These are phyloP conservation scores for Suillus spraguei DNA, from an alignment of 768 basidiomycete genomes.

Conservation along the genomic window DNA sequence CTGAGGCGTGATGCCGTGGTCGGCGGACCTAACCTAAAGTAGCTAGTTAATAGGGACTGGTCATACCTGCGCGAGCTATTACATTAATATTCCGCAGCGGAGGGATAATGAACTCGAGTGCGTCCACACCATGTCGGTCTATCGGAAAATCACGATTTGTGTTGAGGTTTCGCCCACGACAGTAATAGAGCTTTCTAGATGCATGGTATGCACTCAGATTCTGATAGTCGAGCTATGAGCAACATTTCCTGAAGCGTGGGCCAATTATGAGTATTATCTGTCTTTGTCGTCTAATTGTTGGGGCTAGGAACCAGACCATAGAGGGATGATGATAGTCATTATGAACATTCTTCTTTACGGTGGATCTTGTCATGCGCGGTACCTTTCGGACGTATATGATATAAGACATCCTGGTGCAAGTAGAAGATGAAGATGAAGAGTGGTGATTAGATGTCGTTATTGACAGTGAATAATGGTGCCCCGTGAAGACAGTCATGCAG, in stretches of 20 bases:
- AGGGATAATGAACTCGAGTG: not conserved
- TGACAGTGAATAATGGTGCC: not conserved
- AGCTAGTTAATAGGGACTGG: not conserved
- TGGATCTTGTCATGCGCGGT: not conserved
- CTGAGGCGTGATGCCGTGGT: slow-evolving; percentile 11
- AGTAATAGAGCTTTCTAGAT: not conserved
- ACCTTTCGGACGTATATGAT: not conserved
- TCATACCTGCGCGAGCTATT: not conserved
- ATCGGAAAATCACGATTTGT: not conserved
- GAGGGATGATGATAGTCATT: not conserved
- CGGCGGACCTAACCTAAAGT: slow-evolving; percentile 12
- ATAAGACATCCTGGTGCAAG: not conserved
- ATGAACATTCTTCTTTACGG: not conserved
- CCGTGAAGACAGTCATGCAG: not conserved
- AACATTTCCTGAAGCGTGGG: not conserved
- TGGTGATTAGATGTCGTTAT: not conserved
- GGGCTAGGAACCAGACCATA: not conserved
- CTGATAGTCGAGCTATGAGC: not conserved
- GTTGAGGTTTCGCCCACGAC: not conserved
- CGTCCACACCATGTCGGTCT: not conserved
- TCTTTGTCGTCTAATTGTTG: not conserved
- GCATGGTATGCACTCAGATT: not conserved
- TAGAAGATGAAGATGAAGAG: not conserved
- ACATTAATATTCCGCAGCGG: not conserved
- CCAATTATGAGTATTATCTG: not conserved